These are phyloP conservation scores for Fusarium abutilonis DNA, from an alignment of 2,329 filamentous ascomycete species.

Conservation along the genomic window DNA sequence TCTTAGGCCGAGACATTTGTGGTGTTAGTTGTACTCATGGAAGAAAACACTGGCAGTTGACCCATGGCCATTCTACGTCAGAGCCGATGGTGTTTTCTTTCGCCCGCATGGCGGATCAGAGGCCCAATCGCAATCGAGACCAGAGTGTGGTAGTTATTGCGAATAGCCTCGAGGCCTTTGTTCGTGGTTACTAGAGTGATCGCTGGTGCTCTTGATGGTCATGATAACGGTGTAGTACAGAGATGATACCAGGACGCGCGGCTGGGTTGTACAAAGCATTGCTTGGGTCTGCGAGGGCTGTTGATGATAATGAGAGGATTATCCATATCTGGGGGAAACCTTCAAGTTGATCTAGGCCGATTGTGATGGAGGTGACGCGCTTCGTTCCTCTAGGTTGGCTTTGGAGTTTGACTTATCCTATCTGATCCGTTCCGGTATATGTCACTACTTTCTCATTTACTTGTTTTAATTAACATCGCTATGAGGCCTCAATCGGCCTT, in stretches of 20 bases:
- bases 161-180: background rate
- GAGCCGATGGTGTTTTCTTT: too few relatives aligned
- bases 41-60: too few relatives aligned
- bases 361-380: too few relatives aligned
- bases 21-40: background rate
- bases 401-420: too few relatives aligned
- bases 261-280: constrained; percentile 10
- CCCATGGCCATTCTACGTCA: too few relatives aligned
- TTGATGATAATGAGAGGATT: background rate
- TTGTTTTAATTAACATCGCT: background rate
- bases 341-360: too few relatives aligned
- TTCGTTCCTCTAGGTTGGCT: too few relatives aligned
- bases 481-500: background rate
- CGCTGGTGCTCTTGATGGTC: background rate
- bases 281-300: background rate
- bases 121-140: constrained; percentile 23
- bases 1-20: constrained; percentile 26
- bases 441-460: background rate
- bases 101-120: too few relatives aligned
- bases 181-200: background rate
- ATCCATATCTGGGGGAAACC: too few relatives aligned
- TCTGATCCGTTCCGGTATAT: too few relatives aligned
- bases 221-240: constrained; percentile 9
- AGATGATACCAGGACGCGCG: constrained; percentile 20
- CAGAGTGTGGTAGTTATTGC: constrained; percentile 4